phyloP scores from a whole-genome alignment of 2,329 filamentous ascomycete genomes.

The Cercospora sp. region DNA sequence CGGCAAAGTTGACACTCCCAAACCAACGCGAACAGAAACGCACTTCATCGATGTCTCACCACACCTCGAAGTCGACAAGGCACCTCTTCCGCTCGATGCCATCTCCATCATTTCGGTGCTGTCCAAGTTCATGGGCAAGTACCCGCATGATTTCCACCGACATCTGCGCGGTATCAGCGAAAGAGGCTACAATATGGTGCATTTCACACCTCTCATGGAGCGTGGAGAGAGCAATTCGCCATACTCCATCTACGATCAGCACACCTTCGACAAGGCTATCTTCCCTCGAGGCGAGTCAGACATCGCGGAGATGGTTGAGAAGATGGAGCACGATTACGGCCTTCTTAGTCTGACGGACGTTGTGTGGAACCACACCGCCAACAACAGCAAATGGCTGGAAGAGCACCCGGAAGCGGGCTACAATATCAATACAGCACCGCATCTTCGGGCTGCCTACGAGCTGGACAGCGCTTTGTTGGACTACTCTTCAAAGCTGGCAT shows the following conservation, averaged over 20 bases:
- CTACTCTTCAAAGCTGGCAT: constrained; percentile 62
- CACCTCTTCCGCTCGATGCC: constrained; percentile 76
- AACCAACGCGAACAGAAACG: constrained; percentile 61
- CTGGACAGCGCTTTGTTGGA: constrained; percentile 73
- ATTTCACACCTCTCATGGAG: constrained; percentile 91
- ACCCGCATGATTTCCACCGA: constrained; percentile 84
- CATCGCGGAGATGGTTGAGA: constrained; percentile 71
- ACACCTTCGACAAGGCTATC: constrained; percentile 75
- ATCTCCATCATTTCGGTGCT: constrained; percentile 90
- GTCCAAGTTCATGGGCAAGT: constrained; percentile 97
- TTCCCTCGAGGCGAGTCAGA: constrained; percentile 87
- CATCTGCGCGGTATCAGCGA: constrained; percentile 85
- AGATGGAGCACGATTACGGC: constrained; percentile 80
- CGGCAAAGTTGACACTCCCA: constrained; percentile 50
- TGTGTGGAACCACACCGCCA: constrained; percentile 95
- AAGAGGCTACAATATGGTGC: constrained; percentile 97
- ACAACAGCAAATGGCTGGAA: constrained; percentile 92
- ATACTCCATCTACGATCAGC: constrained; percentile 93
- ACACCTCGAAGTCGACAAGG: constrained; percentile 69
- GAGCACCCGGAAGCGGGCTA: constrained; percentile 95
- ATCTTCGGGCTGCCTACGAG: constrained; percentile 65
- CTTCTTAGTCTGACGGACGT: constrained; percentile 91
- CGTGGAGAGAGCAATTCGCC: constrained; percentile 91
- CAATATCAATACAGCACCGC: constrained; percentile 85
- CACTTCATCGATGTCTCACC: constrained; percentile 97